Percentiles rank a stretch among this genome's conserved stretches.
phyloP scores from a whole-genome alignment of 2,329 filamentous ascomycete species.

The Trichophyton schoenleinii region DNA sequence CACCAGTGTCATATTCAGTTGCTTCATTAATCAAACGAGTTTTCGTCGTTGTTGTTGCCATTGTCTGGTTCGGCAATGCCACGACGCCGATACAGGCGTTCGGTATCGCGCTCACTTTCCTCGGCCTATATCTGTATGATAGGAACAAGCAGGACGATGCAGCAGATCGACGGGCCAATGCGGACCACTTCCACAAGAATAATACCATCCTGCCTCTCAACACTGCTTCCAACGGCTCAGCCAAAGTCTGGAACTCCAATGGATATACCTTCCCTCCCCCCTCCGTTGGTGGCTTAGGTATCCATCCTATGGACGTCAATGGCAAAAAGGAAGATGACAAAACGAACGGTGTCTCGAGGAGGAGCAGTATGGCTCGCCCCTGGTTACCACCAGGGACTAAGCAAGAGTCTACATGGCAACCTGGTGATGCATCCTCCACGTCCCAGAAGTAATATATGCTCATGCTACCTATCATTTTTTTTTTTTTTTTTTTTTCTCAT shows the following conservation, averaged over 20 bases:
- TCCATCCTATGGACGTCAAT: neutral
- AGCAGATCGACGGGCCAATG: constrained; percentile 63
- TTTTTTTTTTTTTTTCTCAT: neutral
- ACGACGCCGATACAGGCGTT: constrained; percentile 72
- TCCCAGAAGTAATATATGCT: constrained; percentile 7
- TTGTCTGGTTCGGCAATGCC: constrained; percentile 88
- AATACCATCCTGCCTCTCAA: constrained; percentile 56
- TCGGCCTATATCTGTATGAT: constrained; percentile 92
- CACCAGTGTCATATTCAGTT: constrained; percentile 92
- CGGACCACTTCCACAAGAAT: constrained; percentile 49
- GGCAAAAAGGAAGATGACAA: constrained; percentile 36
- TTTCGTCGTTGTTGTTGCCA: constrained; percentile 88
- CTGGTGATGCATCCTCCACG: constrained; percentile 28
- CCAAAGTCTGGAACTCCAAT: constrained; percentile 27
- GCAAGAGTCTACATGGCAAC: constrained; percentile 72
- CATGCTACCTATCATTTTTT: neutral
- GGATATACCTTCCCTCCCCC: constrained; percentile 25
- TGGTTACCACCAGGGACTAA: constrained; percentile 71
- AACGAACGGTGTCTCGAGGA: constrained; percentile 31
- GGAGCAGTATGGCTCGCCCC: constrained; percentile 27
- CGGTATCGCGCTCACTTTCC: constrained; percentile 77
- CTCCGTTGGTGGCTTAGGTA: constrained; percentile 8
- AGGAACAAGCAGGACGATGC: constrained; percentile 79
- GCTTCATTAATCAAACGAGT: constrained; percentile 94
- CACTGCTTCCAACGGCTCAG: constrained; percentile 27